Evolutionary conservation across 129 eudicot species (phyloP).

Genomic region (Arctium lappa): DNA sequence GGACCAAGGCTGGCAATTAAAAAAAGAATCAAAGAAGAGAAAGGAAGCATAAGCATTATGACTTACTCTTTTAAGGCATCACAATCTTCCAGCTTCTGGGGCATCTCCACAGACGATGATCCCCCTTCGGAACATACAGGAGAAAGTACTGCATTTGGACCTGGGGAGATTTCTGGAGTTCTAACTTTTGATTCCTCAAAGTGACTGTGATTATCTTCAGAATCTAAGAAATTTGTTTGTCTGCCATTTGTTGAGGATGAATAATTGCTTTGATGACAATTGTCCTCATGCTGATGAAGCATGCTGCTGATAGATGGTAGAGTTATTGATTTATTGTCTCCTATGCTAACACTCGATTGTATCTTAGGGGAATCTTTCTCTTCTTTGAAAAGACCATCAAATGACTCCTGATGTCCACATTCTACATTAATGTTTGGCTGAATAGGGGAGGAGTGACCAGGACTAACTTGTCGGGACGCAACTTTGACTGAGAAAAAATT

Average conservation of each 20-base stretch:
- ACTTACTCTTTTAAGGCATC: constrained; percentile 28
- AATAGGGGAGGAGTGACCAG: constrained; percentile 19
- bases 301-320: constrained; percentile 26
- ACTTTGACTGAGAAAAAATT: constrained; percentile 25
- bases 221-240: constrained; percentile 15
- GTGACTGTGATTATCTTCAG: constrained; percentile 30
- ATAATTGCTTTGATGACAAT: constrained; percentile 28
- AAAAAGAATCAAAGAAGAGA: not conserved
- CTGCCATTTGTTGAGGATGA: constrained; percentile 37
- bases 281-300: constrained; percentile 25
- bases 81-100: constrained; percentile 25
- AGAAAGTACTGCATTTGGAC: constrained; percentile 16
- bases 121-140: constrained; percentile 39
- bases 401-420: constrained; percentile 19
- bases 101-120: constrained; percentile 37
- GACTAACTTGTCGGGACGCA: constrained; percentile 21
- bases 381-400: constrained; percentile 16
- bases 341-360: constrained; percentile 23
- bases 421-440: constrained; percentile 3
- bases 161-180: constrained; percentile 34
- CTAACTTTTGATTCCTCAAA: constrained; percentile 28
- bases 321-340: constrained; percentile 21
- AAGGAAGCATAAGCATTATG: not conserved
- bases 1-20: not conserved
- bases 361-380: constrained; percentile 11